These are phyloP conservation scores for Circinella minor DNA, from an alignment of 371 early-diverging fungal species.

Conservation along the genomic window DNA sequence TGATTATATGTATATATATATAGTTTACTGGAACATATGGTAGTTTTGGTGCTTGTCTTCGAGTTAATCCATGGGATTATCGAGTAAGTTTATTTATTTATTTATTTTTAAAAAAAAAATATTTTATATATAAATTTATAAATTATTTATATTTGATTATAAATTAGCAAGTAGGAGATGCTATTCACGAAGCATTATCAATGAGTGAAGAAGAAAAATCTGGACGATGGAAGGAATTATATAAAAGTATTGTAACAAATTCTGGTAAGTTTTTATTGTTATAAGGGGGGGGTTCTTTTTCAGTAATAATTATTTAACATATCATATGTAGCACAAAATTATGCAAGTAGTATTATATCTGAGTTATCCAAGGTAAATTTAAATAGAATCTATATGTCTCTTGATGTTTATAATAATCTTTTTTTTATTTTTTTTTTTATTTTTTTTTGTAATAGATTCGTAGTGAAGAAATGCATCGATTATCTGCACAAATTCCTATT, in stretches of 20 bases:
- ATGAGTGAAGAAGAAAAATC: constrained; percentile 87
- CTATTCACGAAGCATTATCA: constrained; percentile 84
- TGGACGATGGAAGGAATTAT: constrained; percentile 80
- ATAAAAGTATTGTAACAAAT: constrained; percentile 71
- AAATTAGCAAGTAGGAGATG: constrained; percentile 78
- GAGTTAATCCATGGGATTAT: constrained; percentile 97
- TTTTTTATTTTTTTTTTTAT: not conserved
- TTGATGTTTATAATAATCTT: not conserved
- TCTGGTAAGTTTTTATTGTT: constrained; percentile 40
- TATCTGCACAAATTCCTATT: constrained; percentile 66
- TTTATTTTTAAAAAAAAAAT: not conserved
- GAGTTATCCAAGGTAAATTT: constrained; percentile 51
- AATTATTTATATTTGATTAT: not conserved
- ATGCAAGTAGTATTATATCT: constrained; percentile 56
- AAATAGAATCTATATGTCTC: not conserved
- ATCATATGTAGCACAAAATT: constrained; percentile 53
- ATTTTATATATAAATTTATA: not conserved
- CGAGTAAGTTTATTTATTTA: constrained; percentile 83
- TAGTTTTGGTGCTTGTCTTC: constrained; percentile 85
- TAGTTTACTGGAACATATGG: constrained; percentile 98
- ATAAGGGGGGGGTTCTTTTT: too few relatives aligned
- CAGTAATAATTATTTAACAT: not conserved
- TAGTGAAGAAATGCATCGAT: constrained; percentile 57
- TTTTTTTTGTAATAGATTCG: constrained; percentile 40
- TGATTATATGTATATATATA: too few relatives aligned